These are phyloP conservation scores for Leccinellum rugosiceps DNA, from an alignment of 768 basidiomycete species.

Conservation along the genomic window DNA sequence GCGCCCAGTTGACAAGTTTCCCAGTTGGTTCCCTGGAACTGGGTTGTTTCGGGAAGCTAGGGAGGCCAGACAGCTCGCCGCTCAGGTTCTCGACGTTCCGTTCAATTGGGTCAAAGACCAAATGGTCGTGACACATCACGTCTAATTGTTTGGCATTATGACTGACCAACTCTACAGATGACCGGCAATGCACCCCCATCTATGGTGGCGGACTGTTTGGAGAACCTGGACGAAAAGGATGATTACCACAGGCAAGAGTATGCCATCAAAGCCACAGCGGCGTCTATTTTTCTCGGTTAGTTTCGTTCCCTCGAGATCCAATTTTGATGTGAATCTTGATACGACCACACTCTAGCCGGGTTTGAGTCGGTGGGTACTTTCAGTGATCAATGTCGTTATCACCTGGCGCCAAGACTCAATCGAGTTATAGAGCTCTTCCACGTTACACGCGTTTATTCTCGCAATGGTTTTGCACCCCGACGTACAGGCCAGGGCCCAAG, in stretches of 20 bases:
- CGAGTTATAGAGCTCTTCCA: conserved; percentile 22
- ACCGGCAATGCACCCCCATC: conserved; percentile 19
- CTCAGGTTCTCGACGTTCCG: conserved; percentile 20
- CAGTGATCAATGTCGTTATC: not conserved
- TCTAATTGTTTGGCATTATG: no score
- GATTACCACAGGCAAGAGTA: conserved; percentile 16
- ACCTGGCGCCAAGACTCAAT: not conserved
- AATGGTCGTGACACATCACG: conserved; percentile 13
- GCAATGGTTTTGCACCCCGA: conserved; percentile 29
- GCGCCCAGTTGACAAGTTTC: conserved; percentile 19
- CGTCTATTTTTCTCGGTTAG: conserved; percentile 24
- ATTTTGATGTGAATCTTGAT: not conserved
- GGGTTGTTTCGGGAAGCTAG: conserved; percentile 18
- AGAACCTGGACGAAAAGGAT: conserved; percentile 13
- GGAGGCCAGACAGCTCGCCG: conserved; percentile 12
- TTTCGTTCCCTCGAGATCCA: not conserved
- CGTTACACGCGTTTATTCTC: conserved; percentile 23
- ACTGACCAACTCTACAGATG: conserved; percentile 1
- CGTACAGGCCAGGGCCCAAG: conserved; percentile 24
- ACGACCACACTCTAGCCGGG: conserved; percentile 12
- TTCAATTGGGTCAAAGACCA: conserved; percentile 25
- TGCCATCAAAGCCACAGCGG: conserved; percentile 28
- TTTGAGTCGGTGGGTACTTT: conserved; percentile 22
- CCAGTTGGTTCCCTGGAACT: conserved; percentile 24
- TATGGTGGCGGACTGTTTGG: conserved; percentile 26